phyloP scores from a whole-genome alignment of 495 filamentous ascomycete genomes.

The Aspergillus ostianus region DNA sequence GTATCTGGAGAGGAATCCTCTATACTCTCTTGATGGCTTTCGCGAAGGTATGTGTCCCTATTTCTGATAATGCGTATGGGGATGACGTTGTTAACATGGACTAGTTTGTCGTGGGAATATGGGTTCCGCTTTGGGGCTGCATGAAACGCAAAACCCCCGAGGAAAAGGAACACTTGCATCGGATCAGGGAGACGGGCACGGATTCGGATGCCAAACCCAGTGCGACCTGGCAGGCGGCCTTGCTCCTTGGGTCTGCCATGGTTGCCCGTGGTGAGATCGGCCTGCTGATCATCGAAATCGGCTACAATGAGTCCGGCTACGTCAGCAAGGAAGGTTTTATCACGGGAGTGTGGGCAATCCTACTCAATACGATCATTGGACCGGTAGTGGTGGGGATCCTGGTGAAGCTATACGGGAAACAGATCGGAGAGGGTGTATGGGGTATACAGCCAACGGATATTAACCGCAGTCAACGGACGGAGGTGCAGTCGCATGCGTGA shows the following conservation, averaged over 20 bases:
- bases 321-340: slow-evolving; percentile 51
- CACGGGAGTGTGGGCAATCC: slow-evolving; percentile 69
- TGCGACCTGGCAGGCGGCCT: slow-evolving; percentile 43
- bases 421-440: slow-evolving; percentile 29
- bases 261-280: slow-evolving; percentile 76
- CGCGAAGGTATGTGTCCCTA: slow-evolving; percentile 49
- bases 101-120: slow-evolving; percentile 32
- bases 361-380: slow-evolving; percentile 72
- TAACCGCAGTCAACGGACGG: too few relatives aligned
- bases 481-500: too few relatives aligned
- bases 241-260: slow-evolving; percentile 62
- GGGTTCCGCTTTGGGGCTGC: slow-evolving; percentile 28
- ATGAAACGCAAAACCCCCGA: slow-evolving; percentile 5
- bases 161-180: not conserved
- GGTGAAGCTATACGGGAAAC: slow-evolving; percentile 33
- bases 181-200: not conserved
- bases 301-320: slow-evolving; percentile 41
- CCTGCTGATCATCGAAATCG: slow-evolving; percentile 69
- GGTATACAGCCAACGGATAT: slow-evolving; percentile 19
- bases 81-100: not conserved
- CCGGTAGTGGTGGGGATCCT: slow-evolving; percentile 63
- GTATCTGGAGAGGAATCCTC: slow-evolving; percentile 68
- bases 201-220: not conserved
- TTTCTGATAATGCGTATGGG: not conserved
- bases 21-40: slow-evolving; percentile 66